Evolutionary conservation across 306 rosid genomes (phyloP), one percentile per base, ranked within the genome.

Genomic region (Coriaria nepalensis): DNA sequence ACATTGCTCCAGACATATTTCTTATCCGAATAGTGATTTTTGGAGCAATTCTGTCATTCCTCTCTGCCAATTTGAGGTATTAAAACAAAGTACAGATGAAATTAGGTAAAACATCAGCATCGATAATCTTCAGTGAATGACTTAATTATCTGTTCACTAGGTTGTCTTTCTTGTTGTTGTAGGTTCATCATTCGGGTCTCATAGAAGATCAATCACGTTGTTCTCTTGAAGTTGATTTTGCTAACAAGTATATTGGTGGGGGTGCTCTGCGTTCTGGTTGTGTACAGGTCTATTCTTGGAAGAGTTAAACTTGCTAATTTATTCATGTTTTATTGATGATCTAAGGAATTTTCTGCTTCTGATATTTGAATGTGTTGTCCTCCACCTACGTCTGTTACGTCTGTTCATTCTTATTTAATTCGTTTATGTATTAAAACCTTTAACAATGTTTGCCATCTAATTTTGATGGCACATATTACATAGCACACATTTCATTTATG

Each of bases 181-280:
- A 90, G 97, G 82, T 75, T 68, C 66, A 65, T 37, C 60, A 67
- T 51, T 72, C 76, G 43, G 95, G 93, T 55, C 73, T 70, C 43
- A 81, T 90, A 70, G 97, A 90, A 71, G 84, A 84, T 73, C 95
- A 84, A 8, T 49, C 80, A 12, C 52, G 62, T 63, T 84, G 43
- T 54, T 86, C 93, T 62, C 63, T 84, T 49, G 95, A 90, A 79
- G 94, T 90, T 13, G 95, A 90, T 74, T 90, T 90, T 70, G 97
- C 97, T 63, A 81, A 90, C 70, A 57, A 74, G 67, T 84, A 78
- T 73, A 66, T 90, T 40, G 97, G 97, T 41, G 95, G 95, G 40
- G 92, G 95, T 45, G 93, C 87, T 71, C 97, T 88, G 53, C 55
- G 53, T 5, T 70, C 74, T 61, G 95, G 95, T 40, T 90, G 95